Base-by-base conservation (phyloP, 2,329 filamentous ascomycete genomes). In the Trichophyton equinum region DNA sequence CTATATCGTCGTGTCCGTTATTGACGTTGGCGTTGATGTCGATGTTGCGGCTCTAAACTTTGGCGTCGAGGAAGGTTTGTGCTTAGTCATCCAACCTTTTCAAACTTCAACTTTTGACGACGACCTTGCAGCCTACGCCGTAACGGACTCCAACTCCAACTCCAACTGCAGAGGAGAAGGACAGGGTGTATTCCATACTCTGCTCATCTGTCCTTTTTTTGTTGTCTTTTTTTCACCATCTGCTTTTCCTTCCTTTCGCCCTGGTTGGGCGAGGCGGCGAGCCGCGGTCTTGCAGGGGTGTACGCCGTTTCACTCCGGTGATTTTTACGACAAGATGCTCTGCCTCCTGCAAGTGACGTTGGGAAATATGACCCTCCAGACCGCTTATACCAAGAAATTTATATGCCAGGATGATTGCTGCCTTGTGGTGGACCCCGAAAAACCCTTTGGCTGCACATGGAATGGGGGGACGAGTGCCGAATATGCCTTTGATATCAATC, bases 401-500 rank as follows among this genome's bases (percentile, higher is more conserved):
- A 55, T 55, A 20, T 27, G 51, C 51, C 30, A 36, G 51, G 51
- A 55, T 55, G 51, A 13, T 55, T 55, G 27, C 51, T 55, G 51
- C 51, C 51, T 55, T 36, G 51, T 7, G 20, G 51, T 55, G 30
- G 51, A 20, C 25, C 51, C 30, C 27, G 13, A 36, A 20, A 30
- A 18, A 15, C 51, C 30, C n/a, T 44, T 18, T 44, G 40, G 22
- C 22, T 13, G 49, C 4, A 20, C 49, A 13, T 11, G 5, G 27
- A 27, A 15, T 33, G 51, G 51, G 51, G 25, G 15, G 27, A 36
- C 2, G 9, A 36, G 18, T 53, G 27, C 13, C 15, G 51, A 27
- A 27, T n/a, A 38, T 55, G 27, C 27, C 15, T 53, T 53, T 36
- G 51, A 55, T 55, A 55, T 55, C 27, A 36, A 38, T 36, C 51